A percentile compares a stretch with the other conserved stretches of the same genome.
Evolutionary conservation across 1,284 basidiomycete genomes (phyloP).

Genomic region (Phlebopus sp.): DNA sequence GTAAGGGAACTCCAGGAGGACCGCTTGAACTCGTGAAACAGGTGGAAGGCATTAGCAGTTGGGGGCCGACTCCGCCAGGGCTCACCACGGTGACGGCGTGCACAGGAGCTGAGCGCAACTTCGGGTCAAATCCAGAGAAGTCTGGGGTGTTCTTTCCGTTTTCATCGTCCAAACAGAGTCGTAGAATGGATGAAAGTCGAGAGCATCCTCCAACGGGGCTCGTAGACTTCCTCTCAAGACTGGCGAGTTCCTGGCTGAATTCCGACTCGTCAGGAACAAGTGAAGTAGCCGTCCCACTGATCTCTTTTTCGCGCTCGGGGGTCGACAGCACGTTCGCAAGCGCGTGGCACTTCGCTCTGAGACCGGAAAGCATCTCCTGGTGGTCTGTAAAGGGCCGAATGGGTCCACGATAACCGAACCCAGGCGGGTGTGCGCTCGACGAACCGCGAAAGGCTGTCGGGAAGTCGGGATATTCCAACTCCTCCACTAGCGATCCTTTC

Average conservation of each 20-base stretch:
- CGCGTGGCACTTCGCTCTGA: slow-evolving; percentile 42
- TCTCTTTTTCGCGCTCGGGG: slow-evolving; percentile 13
- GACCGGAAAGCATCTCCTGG: slow-evolving; percentile 52
- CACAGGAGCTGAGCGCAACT: slow-evolving; percentile 11
- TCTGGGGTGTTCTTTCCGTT: slow-evolving; percentile 2
- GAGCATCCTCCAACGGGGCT: slow-evolving; percentile 4
- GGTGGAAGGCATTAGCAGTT: background rate
- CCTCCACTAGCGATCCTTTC: slow-evolving; percentile 23
- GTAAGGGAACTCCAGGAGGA: slow-evolving; percentile 29
- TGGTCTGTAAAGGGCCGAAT: slow-evolving; percentile 40
- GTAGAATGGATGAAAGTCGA: background rate
- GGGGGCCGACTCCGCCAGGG: slow-evolving; percentile 1
- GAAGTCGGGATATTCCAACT: slow-evolving; percentile 51
- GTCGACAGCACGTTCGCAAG: slow-evolving; percentile 20
- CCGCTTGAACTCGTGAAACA: background rate
- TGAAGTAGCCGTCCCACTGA: slow-evolving; percentile 6
- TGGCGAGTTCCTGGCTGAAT: slow-evolving; percentile 18
- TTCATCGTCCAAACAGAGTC: background rate
- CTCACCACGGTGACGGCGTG: slow-evolving; percentile 5
- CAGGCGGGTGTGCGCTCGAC: slow-evolving; percentile 44
- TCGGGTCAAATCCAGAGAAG: slow-evolving; percentile 12
- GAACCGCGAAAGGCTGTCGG: slow-evolving; percentile 62
- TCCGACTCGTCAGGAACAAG: slow-evolving; percentile 22
- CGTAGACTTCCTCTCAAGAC: slow-evolving; percentile 9
- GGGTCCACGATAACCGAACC: slow-evolving; percentile 30